Conservation (phyloP, 1,284 basidiomycete species). For the Trichosporon sp. region DNA sequence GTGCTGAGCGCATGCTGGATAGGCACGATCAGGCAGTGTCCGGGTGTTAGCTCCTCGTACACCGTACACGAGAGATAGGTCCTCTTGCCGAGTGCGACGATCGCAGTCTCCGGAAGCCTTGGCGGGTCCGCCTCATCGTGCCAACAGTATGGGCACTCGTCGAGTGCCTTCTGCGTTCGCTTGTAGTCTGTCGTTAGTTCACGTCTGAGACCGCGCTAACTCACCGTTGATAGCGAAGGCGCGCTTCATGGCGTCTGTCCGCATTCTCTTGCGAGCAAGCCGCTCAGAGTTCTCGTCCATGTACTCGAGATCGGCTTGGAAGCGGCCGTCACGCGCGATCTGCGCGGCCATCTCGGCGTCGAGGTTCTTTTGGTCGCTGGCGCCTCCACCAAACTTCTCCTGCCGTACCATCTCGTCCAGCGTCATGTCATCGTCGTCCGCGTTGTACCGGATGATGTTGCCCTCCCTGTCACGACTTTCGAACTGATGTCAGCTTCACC, state of each 20-base stretch:
- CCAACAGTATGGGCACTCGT: constrained; percentile 83
- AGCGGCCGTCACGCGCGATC: constrained; percentile 83
- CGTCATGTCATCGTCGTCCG: constrained; percentile 83
- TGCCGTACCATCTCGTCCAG: constrained; percentile 90
- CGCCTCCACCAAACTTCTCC: constrained; percentile 85
- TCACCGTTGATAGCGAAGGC: constrained; percentile 93
- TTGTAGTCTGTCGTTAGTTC: constrained; percentile 73
- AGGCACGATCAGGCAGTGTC: constrained; percentile 93
- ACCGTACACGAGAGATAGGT: constrained; percentile 85
- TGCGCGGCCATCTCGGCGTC: constrained; percentile 86
- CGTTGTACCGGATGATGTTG: constrained; percentile 76
- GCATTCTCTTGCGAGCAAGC: constrained; percentile 89
- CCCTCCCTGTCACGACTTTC: constrained; percentile 91
- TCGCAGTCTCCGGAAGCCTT: constrained; percentile 72
- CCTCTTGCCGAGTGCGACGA: constrained; percentile 86
- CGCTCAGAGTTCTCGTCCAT: constrained; percentile 95
- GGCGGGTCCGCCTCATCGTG: constrained; percentile 73
- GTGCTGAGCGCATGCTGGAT: constrained; percentile 89
- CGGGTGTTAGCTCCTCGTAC: constrained; percentile 79
- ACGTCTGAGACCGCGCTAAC: constrained; percentile 30
- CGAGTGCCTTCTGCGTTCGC: constrained; percentile 84
- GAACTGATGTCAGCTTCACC: constrained; percentile 58
- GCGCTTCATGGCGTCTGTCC: constrained; percentile 91
- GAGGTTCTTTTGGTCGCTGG: constrained; percentile 84
- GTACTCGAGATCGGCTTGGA: constrained; percentile 86